Base-by-base conservation (phyloP, 495 filamentous ascomycete species). In the Parathielavia appendiculata region DNA sequence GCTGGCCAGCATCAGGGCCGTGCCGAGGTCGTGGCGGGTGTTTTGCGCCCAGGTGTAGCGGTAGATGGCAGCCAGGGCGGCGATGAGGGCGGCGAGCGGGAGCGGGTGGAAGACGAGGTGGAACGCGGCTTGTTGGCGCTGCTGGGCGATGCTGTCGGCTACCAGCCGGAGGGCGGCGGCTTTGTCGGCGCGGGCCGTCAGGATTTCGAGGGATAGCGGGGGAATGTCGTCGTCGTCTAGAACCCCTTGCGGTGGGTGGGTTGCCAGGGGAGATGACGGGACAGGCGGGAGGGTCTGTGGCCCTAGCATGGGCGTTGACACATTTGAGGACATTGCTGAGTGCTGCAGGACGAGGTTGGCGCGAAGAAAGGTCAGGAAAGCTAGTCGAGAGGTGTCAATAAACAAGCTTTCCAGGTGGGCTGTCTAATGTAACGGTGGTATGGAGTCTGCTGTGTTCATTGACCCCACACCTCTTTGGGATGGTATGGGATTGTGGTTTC, bases 311-410 rank as follows among this genome's bases (percentile, higher is more conserved):
- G 76, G 76, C 10, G 75, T 74, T 14, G 66, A 69, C 30, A 64
- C 60, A 55, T 68, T 68, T 57, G 71, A 73, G 19, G 76, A 76
- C 59, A 76, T 62, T 52, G 71, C 70, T 32, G 73, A 75, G 39
- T 78, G 67, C 17, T 73, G 76, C 38, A 81, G 76, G 41, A 79
- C 75, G 55, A 82, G 75, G 63, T 82, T 82, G 53, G 78, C 80
- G 47, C 79, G 75, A 23, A 82, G 71, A 65, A 81, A 81, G 56
- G 75, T 74, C 65, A 82, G 80, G 69, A 82, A 82, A 41, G 80
- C 80, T 82, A 60, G 53, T 43, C 43, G 35, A 39, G 30, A 40
- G 17, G 51, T 58, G 51, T 64, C 39, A 49, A n/a, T 19, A 30
- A 30, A 47, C 13, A 44, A 51, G 22, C 39, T 52, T 19, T 20